Evolutionary conservation across 2,329 filamentous ascomycete genomes (phyloP).

Genomic region (Coniochaeta sp.): DNA sequence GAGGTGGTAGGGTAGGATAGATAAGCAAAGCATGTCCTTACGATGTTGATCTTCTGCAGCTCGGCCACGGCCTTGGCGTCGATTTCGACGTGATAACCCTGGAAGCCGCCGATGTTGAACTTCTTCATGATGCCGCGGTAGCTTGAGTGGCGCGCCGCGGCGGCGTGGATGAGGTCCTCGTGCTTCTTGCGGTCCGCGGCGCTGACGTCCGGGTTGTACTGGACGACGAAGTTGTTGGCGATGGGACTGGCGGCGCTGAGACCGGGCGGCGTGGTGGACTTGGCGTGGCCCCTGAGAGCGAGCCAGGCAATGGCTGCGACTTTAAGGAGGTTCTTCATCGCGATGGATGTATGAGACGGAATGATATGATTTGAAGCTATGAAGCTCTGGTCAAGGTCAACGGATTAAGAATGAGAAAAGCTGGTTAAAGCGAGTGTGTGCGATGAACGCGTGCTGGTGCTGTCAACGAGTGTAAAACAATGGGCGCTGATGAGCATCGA

Average conservation of each 20-base stretch:
- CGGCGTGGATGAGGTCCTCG: neutral
- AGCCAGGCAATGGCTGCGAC: neutral
- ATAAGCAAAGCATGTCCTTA: slow-evolving; percentile 1
- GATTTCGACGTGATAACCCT: slow-evolving; percentile 7
- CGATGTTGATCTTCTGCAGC: slow-evolving; percentile 4
- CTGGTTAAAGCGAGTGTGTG: neutral
- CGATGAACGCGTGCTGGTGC: neutral
- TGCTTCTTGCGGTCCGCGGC: neutral
- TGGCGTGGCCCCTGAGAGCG: neutral
- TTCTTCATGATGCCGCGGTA: slow-evolving; percentile 7
- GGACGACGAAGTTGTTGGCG: slow-evolving; percentile 6
- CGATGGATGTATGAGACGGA: neutral
- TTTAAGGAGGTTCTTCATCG: neutral
- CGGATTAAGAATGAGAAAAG: too few species aligned
- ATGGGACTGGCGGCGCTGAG: neutral
- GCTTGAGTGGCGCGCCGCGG: neutral
- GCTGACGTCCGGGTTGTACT: slow-evolving; percentile 4
- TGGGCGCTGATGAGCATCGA: neutral
- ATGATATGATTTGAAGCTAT: neutral
- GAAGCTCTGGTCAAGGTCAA: neutral
- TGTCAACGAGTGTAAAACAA: neutral
- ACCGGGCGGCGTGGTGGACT: neutral
- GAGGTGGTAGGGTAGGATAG: neutral
- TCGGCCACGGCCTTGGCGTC: neutral
- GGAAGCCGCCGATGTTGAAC: slow-evolving; percentile 8